Evolutionary conservation across 2,329 filamentous ascomycete genomes (phyloP).

Genomic region (Acrocalymma vagum): DNA sequence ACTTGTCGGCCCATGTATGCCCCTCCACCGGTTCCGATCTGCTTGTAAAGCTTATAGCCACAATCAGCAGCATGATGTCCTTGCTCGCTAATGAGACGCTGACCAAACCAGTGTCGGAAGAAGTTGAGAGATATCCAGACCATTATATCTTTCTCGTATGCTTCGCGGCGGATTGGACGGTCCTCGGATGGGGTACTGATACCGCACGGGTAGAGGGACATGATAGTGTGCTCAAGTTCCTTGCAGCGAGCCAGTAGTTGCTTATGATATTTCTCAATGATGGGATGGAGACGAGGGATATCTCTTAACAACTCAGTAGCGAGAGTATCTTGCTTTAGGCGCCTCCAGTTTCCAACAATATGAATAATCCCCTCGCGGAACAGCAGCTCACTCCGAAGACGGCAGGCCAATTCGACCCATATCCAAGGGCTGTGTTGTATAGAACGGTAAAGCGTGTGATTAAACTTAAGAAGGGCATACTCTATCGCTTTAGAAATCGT

Average conservation of each 20-base stretch:
- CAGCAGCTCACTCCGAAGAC: conserved; percentile 55
- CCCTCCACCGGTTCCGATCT: conserved; percentile 50
- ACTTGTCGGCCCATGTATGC: conserved; percentile 53
- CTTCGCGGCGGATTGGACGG: conserved; percentile 49
- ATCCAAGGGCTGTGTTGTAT: conserved; percentile 53
- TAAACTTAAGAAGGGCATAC: conserved; percentile 56
- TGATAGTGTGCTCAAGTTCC: conserved; percentile 34
- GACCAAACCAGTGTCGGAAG: conserved; percentile 57
- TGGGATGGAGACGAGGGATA: conserved; percentile 25
- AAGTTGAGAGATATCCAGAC: conserved; percentile 60
- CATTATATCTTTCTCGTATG: conserved; percentile 59
- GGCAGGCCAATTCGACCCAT: conserved; percentile 57
- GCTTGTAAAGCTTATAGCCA: conserved; percentile 56
- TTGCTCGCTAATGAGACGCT: conserved; percentile 49
- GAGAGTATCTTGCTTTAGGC: conserved; percentile 9
- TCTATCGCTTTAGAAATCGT: conserved; percentile 57
- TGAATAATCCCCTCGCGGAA: conserved; percentile 58
- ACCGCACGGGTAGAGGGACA: conserved; percentile 34
- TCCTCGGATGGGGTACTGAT: conserved; percentile 34
- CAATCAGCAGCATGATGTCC: conserved; percentile 53
- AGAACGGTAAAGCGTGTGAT: conserved; percentile 55
- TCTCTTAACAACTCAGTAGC: conserved; percentile 23
- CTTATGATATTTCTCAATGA: conserved; percentile 44
- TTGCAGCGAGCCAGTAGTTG: conserved; percentile 33
- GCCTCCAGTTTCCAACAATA: conserved; percentile 52